These are phyloP conservation scores for Suillus weaverae DNA, from an alignment of 768 basidiomycete species.

Conservation along the genomic window DNA sequence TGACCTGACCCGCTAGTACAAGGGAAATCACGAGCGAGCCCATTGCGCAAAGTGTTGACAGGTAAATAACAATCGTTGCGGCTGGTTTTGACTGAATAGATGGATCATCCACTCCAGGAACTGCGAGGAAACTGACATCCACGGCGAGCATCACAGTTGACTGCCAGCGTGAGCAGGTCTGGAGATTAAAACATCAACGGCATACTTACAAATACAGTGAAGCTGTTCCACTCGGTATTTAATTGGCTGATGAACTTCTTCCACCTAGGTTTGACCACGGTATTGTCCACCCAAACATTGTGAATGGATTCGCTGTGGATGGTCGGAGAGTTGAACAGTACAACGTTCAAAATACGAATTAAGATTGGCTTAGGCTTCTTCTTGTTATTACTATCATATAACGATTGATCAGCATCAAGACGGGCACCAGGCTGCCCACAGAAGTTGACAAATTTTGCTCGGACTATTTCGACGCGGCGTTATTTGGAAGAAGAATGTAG, in stretches of 20 bases:
- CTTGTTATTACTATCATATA: slow-evolving; percentile 13
- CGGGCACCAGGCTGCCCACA: slow-evolving; percentile 40
- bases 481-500: neutral
- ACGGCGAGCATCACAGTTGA: slow-evolving; percentile 52
- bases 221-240: slow-evolving; percentile 47
- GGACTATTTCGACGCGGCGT: slow-evolving; percentile 15
- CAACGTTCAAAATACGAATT: slow-evolving; percentile 5
- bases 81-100: slow-evolving; percentile 11
- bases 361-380: neutral
- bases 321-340: slow-evolving; percentile 48
- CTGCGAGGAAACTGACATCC: slow-evolving; percentile 54
- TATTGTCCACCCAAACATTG: slow-evolving; percentile 45
- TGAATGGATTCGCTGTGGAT: slow-evolving; percentile 42
- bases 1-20: slow-evolving; percentile 39
- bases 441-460: slow-evolving; percentile 35
- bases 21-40: slow-evolving; percentile 36
- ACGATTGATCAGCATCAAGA: slow-evolving; percentile 27
- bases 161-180: slow-evolving; percentile 24
- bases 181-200: neutral
- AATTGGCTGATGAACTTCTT: slow-evolving; percentile 40
- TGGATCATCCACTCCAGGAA: slow-evolving; percentile 38
- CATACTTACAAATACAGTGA: slow-evolving; percentile 46
- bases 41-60: slow-evolving; percentile 38
- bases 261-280: slow-evolving; percentile 41
- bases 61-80: slow-evolving; percentile 37